Evolutionary conservation across 1,139 yeast genomes (phyloP).

Genomic region (Blastobotrys buckinghamii): DNA sequence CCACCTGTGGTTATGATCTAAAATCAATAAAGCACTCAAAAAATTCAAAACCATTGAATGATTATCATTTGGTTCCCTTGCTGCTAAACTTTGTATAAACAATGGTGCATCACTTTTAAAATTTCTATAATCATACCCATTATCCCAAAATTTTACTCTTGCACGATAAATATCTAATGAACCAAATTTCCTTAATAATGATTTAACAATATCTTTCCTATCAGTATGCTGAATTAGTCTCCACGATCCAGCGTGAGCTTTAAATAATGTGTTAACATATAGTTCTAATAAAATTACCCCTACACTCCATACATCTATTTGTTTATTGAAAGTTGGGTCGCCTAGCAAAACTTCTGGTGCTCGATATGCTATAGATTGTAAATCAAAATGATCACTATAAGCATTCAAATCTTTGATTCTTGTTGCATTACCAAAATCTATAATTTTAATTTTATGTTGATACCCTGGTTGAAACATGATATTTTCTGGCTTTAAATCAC

Average conservation of each 20-base stretch:
- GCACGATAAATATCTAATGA: slow-evolving; percentile 18
- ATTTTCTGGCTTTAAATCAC: slow-evolving; percentile 83
- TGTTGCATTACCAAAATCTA: slow-evolving; percentile 26
- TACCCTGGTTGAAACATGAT: slow-evolving; percentile 38
- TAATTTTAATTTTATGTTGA: slow-evolving; percentile 19
- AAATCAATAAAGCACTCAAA: slow-evolving; percentile 43
- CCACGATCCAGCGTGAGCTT: slow-evolving; percentile 16
- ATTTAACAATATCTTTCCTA: slow-evolving; percentile 12
- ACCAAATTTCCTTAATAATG: slow-evolving; percentile 21
- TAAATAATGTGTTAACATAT: slow-evolving; percentile 17
- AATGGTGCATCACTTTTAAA: slow-evolving; percentile 6
- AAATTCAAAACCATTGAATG: slow-evolving; percentile 13
- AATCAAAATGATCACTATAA: slow-evolving; percentile 22
- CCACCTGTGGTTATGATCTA: slow-evolving; percentile 75
- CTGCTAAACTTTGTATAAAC: slow-evolving; percentile 8
- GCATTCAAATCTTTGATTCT: slow-evolving; percentile 13
- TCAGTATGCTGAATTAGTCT: slow-evolving; percentile 13
- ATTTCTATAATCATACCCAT: slow-evolving; percentile 3
- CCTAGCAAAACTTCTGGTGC: slow-evolving; percentile 29
- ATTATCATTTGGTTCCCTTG: slow-evolving; percentile 9
- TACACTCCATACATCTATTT: slow-evolving; percentile 27
- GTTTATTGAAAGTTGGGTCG: slow-evolving; percentile 21
- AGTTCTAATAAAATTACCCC: slow-evolving; percentile 26
- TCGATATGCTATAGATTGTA: slow-evolving; percentile 25
- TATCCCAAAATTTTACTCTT: slow-evolving; percentile 18